Percentiles rank a stretch among this genome's conserved stretches.
phyloP scores from a whole-genome alignment of 345 rosid species.

The Lagerstroemia speciosa region DNA sequence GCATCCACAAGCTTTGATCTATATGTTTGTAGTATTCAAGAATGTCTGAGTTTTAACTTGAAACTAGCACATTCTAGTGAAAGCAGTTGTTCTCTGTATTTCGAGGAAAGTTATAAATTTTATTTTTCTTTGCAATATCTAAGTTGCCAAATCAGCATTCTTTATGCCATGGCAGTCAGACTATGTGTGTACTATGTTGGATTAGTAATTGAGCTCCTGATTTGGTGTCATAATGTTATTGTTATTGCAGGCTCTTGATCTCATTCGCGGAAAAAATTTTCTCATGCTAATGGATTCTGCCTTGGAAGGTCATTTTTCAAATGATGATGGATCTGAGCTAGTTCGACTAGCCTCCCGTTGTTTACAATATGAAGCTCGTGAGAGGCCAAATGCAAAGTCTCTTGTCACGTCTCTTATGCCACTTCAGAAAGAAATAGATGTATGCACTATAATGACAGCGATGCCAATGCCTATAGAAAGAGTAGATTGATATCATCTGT shows the following conservation, averaged over 20 bases:
- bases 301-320: constrained; percentile 85
- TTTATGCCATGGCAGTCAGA: neutral
- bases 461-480: neutral
- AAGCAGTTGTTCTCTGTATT: too few relatives aligned
- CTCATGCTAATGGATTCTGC: constrained; percentile 93
- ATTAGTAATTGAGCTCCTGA: neutral
- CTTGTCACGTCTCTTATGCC: constrained; percentile 63
- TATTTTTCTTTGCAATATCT: neutral
- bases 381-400: constrained; percentile 86
- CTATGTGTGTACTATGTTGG: neutral
- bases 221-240: neutral
- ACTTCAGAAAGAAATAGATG: constrained; percentile 79
- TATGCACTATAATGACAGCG: constrained; percentile 11
- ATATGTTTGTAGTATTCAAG: neutral
- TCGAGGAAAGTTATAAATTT: neutral
- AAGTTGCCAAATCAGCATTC: neutral
- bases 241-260: constrained; percentile 97
- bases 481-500: neutral
- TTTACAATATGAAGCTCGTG: constrained; percentile 79
- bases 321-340: constrained; percentile 90
- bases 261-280: constrained; percentile 82
- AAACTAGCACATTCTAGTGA: neutral
- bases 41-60: neutral
- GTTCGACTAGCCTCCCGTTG: constrained; percentile 82
- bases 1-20: neutral